phyloP scores from a whole-genome alignment of 148 eudicot species.

The Selenicereus undatus region DNA sequence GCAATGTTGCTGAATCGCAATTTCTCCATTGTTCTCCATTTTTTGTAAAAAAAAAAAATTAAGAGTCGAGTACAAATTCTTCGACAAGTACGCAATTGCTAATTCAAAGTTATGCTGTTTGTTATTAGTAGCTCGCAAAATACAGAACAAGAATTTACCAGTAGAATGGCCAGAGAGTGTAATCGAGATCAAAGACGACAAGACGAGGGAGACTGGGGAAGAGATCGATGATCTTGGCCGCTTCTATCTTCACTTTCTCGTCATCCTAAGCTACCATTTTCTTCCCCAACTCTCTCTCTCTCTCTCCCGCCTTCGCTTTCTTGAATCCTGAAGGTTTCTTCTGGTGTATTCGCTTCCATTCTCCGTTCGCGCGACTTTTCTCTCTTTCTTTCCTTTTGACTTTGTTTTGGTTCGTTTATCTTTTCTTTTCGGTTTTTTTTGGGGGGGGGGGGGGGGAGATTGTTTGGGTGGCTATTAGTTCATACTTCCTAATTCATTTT shows the following conservation, averaged over 20 bases:
- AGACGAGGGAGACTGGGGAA: constrained; percentile 37
- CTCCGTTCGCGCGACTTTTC: constrained; percentile 4
- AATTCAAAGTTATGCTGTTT: not conserved
- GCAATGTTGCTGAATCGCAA: not conserved
- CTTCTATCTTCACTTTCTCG: constrained; percentile 37
- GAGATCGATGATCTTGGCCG: constrained; percentile 26
- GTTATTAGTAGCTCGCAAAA: not conserved
- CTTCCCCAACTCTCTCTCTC: not conserved
- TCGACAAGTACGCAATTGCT: not conserved
- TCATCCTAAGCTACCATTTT: not conserved
- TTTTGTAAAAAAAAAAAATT: too few relatives aligned
- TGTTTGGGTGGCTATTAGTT: too few relatives aligned
- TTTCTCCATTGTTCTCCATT: too few relatives aligned
- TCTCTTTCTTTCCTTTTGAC: not conserved
- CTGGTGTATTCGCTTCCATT: not conserved
- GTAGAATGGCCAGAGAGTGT: constrained; percentile 55
- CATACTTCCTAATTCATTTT: too few relatives aligned
- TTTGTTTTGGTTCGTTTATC: not conserved
- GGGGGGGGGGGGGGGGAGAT: too few relatives aligned
- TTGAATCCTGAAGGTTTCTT: not conserved
- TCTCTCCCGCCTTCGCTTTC: not conserved
- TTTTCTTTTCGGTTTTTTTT: too few relatives aligned
- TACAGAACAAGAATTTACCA: constrained; percentile 25
- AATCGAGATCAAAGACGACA: constrained; percentile 37
- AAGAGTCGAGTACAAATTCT: not conserved